Conservation (phyloP, 2,329 filamentous ascomycete genomes). For the Thermomyces lanuginosus region DNA sequence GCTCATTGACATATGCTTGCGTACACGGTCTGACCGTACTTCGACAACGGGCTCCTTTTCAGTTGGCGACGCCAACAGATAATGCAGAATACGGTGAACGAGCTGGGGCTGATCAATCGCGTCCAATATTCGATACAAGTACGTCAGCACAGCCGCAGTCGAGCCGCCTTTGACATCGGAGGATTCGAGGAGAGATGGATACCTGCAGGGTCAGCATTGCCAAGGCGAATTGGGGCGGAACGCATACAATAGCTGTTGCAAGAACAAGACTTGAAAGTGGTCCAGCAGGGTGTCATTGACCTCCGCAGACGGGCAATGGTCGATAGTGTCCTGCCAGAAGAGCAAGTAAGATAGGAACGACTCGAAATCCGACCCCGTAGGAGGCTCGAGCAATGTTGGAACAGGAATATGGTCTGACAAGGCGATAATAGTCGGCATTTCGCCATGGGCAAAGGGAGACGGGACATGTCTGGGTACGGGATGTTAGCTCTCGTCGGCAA, state of each 20-base stretch:
- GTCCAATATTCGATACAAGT: slow-evolving; percentile 78
- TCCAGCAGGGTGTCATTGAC: slow-evolving; percentile 87
- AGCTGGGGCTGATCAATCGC: slow-evolving; percentile 85
- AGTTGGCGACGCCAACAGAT: slow-evolving; percentile 62
- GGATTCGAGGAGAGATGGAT: slow-evolving; percentile 88
- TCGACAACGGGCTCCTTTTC: slow-evolving; percentile 23
- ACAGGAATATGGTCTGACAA: slow-evolving; percentile 73
- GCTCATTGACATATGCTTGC: slow-evolving; percentile 34
- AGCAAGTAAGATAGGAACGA: slow-evolving; percentile 88
- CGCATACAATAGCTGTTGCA: slow-evolving; percentile 76
- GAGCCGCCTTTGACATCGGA: slow-evolving; percentile 95
- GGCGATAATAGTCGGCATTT: slow-evolving; percentile 63
- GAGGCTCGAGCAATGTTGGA: slow-evolving; percentile 59
- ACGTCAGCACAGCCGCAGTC: slow-evolving; percentile 87
- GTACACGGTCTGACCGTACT: slow-evolving; percentile 43
- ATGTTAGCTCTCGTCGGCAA: slow-evolving; percentile 2
- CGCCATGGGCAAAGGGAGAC: slow-evolving; percentile 55
- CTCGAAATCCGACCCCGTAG: slow-evolving; percentile 73
- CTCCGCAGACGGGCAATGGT: slow-evolving; percentile 82
- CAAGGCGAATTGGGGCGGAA: background rate
- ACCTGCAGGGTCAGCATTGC: slow-evolving; percentile 36
- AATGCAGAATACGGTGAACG: slow-evolving; percentile 83
- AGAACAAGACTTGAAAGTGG: slow-evolving; percentile 91
- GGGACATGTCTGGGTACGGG: slow-evolving; percentile 52
- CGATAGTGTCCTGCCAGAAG: slow-evolving; percentile 96